Evolutionary conservation across 23 red algal genomes (phyloP).

Genomic region (Gracilaria domingensis): DNA sequence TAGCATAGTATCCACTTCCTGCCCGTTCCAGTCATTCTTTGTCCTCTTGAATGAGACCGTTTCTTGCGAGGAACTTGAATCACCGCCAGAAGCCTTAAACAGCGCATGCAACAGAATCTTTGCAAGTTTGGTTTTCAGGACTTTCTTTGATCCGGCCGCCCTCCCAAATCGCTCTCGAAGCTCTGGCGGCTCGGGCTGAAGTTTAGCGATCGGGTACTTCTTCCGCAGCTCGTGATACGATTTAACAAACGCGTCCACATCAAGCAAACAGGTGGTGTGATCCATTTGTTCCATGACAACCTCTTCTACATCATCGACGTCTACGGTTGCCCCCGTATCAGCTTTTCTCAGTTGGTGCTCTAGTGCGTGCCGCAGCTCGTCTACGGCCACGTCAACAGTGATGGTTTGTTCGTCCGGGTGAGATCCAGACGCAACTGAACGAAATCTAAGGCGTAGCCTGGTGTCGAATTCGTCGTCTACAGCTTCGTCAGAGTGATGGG

Average conservation of each 20-base stretch:
- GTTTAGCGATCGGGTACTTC: not conserved
- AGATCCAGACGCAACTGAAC: not conserved
- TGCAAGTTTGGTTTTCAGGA: not conserved
- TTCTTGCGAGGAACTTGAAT: no score
- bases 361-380: not conserved
- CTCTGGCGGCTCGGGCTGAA: not conserved
- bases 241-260: not conserved
- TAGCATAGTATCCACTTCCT: not conserved
- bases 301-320: not conserved
- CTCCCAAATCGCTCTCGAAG: not conserved
- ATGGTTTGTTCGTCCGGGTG: not conserved
- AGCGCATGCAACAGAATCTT: not conserved
- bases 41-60: not conserved
- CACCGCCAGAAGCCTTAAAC: not conserved
- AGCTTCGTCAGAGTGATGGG: not conserved
- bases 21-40: not conserved
- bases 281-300: conserved; percentile 19
- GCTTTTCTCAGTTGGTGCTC: not conserved
- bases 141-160: not conserved
- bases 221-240: not conserved
- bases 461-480: not conserved
- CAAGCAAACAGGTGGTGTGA: not conserved
- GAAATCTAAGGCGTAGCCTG: not conserved
- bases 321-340: not conserved
- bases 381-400: not conserved